phyloP scores from a whole-genome alignment of 495 filamentous ascomycete species.

The Peziza echinospora region DNA sequence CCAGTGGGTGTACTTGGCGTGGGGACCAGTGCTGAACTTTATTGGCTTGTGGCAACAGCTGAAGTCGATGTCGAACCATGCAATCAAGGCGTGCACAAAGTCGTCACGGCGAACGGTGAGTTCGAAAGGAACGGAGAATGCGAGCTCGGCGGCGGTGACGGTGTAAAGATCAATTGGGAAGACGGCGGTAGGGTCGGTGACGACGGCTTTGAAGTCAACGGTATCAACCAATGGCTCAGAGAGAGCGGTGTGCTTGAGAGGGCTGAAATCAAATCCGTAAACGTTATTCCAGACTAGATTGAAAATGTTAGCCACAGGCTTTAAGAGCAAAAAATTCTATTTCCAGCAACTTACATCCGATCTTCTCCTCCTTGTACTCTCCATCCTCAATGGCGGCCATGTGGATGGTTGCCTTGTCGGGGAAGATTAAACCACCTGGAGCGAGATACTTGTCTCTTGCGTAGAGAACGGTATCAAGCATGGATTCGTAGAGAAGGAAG shows the following conservation, averaged over 20 bases:
- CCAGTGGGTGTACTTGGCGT: conserved; percentile 87
- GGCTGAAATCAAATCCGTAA: conserved; percentile 90
- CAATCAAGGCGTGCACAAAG: conserved; percentile 48
- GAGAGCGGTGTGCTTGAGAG: conserved; percentile 65
- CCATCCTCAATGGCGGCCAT: conserved; percentile 70
- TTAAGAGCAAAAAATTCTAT: background rate
- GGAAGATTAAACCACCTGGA: conserved; percentile 70
- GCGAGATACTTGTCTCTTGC: conserved; percentile 79
- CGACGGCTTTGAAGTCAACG: conserved; percentile 53
- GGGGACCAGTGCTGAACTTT: conserved; percentile 64
- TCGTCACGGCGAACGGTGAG: conserved; percentile 29
- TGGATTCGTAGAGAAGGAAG: conserved; percentile 93
- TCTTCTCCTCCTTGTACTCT: conserved; percentile 59
- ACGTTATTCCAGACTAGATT: conserved; percentile 97
- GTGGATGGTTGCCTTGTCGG: conserved; percentile 69
- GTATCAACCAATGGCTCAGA: conserved; percentile 69
- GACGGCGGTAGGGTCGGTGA: conserved; percentile 55
- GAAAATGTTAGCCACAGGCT: background rate
- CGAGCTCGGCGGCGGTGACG: conserved; percentile 46
- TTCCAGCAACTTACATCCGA: conserved; percentile 40
- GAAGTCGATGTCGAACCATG: conserved; percentile 71
- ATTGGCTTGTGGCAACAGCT: conserved; percentile 32
- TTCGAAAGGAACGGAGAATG: conserved; percentile 47
- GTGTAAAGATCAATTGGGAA: conserved; percentile 73
- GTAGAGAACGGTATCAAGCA: conserved; percentile 90